These are phyloP conservation scores for Dryadomyces sulphureus DNA, from an alignment of 2,329 filamentous ascomycete genomes.

Conservation along the genomic window DNA sequence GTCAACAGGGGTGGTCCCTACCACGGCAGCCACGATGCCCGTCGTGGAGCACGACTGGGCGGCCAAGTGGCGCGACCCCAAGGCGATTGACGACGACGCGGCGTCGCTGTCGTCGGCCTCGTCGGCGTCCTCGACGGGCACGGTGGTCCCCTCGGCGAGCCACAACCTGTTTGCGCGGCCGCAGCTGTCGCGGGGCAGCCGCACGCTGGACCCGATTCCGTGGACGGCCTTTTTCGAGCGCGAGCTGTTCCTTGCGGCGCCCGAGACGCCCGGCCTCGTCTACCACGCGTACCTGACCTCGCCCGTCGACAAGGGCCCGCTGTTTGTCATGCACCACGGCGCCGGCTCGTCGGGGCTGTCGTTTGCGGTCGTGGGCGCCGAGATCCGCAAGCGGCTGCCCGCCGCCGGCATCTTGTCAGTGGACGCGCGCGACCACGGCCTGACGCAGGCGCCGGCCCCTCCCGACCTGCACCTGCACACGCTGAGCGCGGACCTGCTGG, in stretches of 20 bases:
- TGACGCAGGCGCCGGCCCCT: slow-evolving; percentile 28
- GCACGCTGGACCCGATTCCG: slow-evolving; percentile 49
- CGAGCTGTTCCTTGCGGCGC: slow-evolving; percentile 58
- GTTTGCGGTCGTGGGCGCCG: slow-evolving; percentile 67
- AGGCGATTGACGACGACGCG: slow-evolving; percentile 47
- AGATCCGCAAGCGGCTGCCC: slow-evolving; percentile 64
- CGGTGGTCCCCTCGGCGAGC: slow-evolving; percentile 66
- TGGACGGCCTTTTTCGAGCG: slow-evolving; percentile 90
- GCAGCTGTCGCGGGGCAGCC: slow-evolving; percentile 34
- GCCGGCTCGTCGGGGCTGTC: slow-evolving; percentile 87
- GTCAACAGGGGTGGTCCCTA: slow-evolving; percentile 12
- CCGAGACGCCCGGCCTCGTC: slow-evolving; percentile 31
- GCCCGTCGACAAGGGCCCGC: slow-evolving; percentile 56
- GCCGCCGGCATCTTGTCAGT: slow-evolving; percentile 70
- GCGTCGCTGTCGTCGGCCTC: slow-evolving; percentile 46
- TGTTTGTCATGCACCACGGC: slow-evolving; percentile 91
- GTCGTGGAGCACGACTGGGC: slow-evolving; percentile 13
- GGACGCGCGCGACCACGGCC: slow-evolving; percentile 79
- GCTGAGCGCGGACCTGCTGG: slow-evolving; percentile 56
- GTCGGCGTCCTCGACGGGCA: slow-evolving; percentile 85
- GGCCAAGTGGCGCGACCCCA: background rate
- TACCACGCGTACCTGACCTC: slow-evolving; percentile 85
- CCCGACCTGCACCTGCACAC: slow-evolving; percentile 59
- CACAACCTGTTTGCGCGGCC: slow-evolving; percentile 60
- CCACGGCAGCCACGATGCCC: slow-evolving; percentile 24